Evolutionary conservation across 1,284 basidiomycete species (phyloP), one percentile per base, ranked within the genome.

Genomic region (Ceratobasidium sp.): DNA sequence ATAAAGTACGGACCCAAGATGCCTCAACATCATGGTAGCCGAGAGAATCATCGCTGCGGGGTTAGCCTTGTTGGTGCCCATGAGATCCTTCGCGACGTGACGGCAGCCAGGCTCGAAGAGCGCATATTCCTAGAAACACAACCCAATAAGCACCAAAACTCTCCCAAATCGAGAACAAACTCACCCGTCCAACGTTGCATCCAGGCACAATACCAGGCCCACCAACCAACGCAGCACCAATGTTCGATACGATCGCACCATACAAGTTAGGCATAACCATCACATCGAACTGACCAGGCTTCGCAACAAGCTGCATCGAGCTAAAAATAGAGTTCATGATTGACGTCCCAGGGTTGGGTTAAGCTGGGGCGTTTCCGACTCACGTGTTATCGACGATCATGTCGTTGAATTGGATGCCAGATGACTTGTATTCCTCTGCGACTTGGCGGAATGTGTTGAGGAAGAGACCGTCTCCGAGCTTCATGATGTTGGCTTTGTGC

Each of bases 261-360:
- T 95, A 97, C 77, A 99, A 87, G 89, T 99, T 99, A 78, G 98
- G 98, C 97, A 99, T 99, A 79, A 99, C 98, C 97, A 99, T 99
- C 80, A 99, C 97, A 60, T 94, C 89, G 86, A 92, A 99, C 11
- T 98, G 98, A 78, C 85, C 87, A 45, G 98, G 98, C 85, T 99
- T 96, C 84, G 95, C 94, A 44, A 94, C 93, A 79, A 97, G 89
- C 90, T 95, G 50, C n/a, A n/a, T 50, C 33, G 56, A 62, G 50
- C 45, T 45, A 54, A 50, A 31, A 27, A 27, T 31, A 47, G 11
- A 27, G 22, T 56, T 75, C 31, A 48, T 19, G 63, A 17, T 45
- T 8, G 33, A 60, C 24, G 29, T 56, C 11, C 36, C 29, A 56
- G 47, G 63, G 6, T 71, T 22, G 22, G 22, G 41, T 3, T 29